phyloP scores from a whole-genome alignment of 2,329 filamentous ascomycete species.

The Madurella mycetomatis region DNA sequence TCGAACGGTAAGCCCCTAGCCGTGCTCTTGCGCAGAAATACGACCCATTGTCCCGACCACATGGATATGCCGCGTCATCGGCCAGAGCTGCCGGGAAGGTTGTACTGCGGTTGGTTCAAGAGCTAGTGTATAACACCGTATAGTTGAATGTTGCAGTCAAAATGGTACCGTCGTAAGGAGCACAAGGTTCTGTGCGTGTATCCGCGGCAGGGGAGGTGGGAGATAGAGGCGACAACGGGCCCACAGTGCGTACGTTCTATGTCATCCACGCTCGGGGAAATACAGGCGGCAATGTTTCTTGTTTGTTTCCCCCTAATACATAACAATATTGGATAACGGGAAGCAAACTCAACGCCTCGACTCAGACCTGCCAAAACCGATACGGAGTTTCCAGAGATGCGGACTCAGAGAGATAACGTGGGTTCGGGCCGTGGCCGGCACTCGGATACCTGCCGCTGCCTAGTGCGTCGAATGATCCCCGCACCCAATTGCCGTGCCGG shows the following conservation, averaged over 20 bases:
- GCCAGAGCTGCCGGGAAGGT: neutral
- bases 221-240: conserved; percentile 1
- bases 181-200: conserved; percentile 13
- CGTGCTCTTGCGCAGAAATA: neutral
- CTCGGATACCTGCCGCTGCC: conserved; percentile 16
- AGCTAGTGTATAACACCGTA: neutral
- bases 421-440: conserved; percentile 12
- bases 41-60: conserved; percentile 9
- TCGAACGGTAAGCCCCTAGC: neutral
- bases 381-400: conserved; percentile 4
- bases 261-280: conserved; percentile 3
- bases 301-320: conserved; percentile 4
- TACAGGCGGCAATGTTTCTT: neutral
- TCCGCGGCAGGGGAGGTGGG: conserved; percentile 5
- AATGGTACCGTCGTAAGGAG: conserved; percentile 2
- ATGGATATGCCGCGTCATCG: conserved; percentile 2
- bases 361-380: neutral
- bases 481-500: conserved; percentile 13
- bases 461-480: neutral
- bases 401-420: conserved; percentile 13
- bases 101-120: conserved; percentile 3
- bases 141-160: conserved; percentile 5
- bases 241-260: neutral
- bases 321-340: neutral
- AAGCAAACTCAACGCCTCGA: neutral